Base-by-base conservation (phyloP, 768 basidiomycete species). In the Podaxis rugospora region DNA sequence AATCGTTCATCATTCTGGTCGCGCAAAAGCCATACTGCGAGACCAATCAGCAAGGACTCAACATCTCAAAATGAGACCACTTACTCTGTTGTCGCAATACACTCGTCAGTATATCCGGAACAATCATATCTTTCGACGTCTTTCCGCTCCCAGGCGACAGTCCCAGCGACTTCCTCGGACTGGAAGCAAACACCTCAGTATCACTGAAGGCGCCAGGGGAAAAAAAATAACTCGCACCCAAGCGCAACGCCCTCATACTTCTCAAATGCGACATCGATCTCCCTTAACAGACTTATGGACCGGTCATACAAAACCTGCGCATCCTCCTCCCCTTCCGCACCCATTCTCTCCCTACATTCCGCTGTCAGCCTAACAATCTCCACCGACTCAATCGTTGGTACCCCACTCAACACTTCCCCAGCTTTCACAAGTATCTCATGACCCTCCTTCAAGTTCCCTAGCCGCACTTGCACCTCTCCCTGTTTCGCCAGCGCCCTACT, bases 31-130 rank as follows among this genome's bases (percentile, higher is more conserved):
- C 88, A 90, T 42, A 91, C 90, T 90, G 56, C 28, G 21, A 42
- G 10, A 10, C 11, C 32, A 64, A 18, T 44, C 42, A 44, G 42
- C 6, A 18, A n/a, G 14, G 14, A 14, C 9, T 16, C 13, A 21
- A 16, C 42, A n/a, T 18, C 7, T 4, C 6, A 44, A 7, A 44
- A 18, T 21, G 5, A 5, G 6, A 7, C 7, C 6, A 74, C 88
- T 68, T 64, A 93, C 92, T 84, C 63, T 86, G 86, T 67, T 86
- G 86, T 37, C 85, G 80, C 52, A 92, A 73, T 42, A 92, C 76
- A 2, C 80, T 72, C 2, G 86, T 86, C 27, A 88, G 71, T 18
- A 91, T 71, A 13, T 79, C 77, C 0, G 90, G 90, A 6, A 83
- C 80, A 44, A 90, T 69, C 21, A 81, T 74, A 42, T 88, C 87